Evolutionary conservation across 805 yeast species (phyloP).

Genomic region (Naumovozyma dairenensis): DNA sequence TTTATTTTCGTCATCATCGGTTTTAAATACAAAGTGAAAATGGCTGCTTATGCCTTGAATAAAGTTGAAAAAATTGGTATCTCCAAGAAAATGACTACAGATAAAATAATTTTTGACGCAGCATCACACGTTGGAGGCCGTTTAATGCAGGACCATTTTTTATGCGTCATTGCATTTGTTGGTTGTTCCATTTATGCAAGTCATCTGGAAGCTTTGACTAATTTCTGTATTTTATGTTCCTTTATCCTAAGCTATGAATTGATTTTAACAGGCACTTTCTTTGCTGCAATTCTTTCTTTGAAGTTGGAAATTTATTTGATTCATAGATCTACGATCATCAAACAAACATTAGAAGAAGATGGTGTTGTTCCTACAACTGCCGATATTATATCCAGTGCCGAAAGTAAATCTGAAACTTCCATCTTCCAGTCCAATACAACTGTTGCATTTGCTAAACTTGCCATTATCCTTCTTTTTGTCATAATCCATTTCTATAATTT

Average conservation of each 20-base stretch:
- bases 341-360: constrained; percentile 82
- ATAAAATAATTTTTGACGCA: constrained; percentile 27
- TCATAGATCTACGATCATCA: constrained; percentile 67
- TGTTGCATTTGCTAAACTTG: constrained; percentile 49
- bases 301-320: constrained; percentile 84
- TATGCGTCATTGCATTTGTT: constrained; percentile 61
- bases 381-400: constrained; percentile 44
- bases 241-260: constrained; percentile 64
- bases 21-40: constrained; percentile 70
- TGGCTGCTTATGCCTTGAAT: constrained; percentile 51
- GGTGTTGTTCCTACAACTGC: constrained; percentile 75
- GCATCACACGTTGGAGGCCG: constrained; percentile 31
- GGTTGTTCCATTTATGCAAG: constrained; percentile 57
- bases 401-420: constrained; percentile 14
- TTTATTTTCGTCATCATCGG: constrained; percentile 88
- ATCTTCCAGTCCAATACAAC: constrained; percentile 30
- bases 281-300: constrained; percentile 70
- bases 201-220: constrained; percentile 62
- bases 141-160: constrained; percentile 58
- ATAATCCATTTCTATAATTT: constrained; percentile 59
- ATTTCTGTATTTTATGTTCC: constrained; percentile 69
- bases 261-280: constrained; percentile 67
- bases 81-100: constrained; percentile 23
- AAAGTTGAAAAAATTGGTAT: constrained; percentile 28
- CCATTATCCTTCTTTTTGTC: constrained; percentile 47